Conservation (phyloP, 176 grass and related monocot species). For the Pontederia paniculata region DNA sequence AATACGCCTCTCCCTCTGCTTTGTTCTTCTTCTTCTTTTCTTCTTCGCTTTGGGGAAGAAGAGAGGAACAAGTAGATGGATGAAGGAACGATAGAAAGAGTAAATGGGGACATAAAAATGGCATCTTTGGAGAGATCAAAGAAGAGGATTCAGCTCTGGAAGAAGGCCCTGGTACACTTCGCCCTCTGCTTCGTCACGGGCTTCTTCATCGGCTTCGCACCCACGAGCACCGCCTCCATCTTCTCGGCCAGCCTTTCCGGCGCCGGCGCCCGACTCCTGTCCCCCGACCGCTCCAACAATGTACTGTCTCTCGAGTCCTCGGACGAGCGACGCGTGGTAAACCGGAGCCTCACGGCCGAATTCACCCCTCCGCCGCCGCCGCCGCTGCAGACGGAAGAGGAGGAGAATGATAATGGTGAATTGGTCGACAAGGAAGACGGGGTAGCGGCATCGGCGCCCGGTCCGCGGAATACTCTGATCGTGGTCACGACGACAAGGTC, state of each 20-base stretch:
- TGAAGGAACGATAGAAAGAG: no score
- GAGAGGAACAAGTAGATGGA: no score
- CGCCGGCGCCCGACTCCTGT: constrained; percentile 13
- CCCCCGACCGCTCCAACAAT: constrained; percentile 7
- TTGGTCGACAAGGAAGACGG: constrained; percentile 28
- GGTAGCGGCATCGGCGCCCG: constrained; percentile 2
- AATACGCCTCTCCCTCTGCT: no score
- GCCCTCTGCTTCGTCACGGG: constrained; percentile 94
- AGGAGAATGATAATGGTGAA: not conserved
- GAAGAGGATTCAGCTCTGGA: constrained; percentile 61
- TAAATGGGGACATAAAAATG: constrained; percentile 6
- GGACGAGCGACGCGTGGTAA: constrained; percentile 5
- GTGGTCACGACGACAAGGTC: constrained; percentile 71
- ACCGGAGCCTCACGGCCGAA: constrained; percentile 14
- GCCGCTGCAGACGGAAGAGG: constrained; percentile 17
- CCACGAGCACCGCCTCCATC: constrained; percentile 30
- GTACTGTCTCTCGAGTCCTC: constrained; percentile 19
- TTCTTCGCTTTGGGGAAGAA: no score
- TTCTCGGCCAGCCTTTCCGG: not conserved
- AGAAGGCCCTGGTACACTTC: constrained; percentile 87
- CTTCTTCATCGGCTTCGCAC: constrained; percentile 91
- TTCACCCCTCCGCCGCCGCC: constrained; percentile 2
- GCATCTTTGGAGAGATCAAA: constrained; percentile 25
- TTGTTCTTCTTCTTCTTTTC: no score
- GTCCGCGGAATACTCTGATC: constrained; percentile 35